phyloP scores from a whole-genome alignment of 257 asterid genomes.

The Gardenia jasminoides region DNA sequence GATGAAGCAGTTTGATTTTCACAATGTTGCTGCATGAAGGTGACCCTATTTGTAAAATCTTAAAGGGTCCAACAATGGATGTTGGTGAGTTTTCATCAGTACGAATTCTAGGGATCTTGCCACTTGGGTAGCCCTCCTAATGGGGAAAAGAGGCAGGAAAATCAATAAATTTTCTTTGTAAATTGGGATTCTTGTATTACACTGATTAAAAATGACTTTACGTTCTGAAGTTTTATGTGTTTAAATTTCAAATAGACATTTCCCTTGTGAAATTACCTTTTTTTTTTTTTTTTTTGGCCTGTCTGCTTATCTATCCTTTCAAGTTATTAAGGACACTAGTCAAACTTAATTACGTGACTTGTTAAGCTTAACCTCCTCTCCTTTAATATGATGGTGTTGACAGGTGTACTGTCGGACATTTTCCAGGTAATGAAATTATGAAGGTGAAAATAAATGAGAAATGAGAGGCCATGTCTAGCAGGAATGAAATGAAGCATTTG shows the following conservation, averaged over 20 bases:
- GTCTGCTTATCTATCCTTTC: no score
- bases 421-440: no score
- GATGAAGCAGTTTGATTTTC: neutral
- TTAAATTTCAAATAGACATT: no score
- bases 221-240: no score
- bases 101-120: neutral
- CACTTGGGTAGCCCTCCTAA: neutral
- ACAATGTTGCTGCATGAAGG: neutral
- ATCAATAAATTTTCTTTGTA: no score
- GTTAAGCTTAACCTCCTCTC: neutral
- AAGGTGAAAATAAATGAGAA: neutral
- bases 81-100: neutral
- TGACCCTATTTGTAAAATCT: no score
- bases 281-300: no score
- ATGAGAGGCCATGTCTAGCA: neutral
- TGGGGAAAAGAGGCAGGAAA: no score
- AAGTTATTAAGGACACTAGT: neutral
- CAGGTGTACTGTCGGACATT: neutral
- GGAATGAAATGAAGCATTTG: neutral
- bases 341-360: neutral
- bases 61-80: neutral
- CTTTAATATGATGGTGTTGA: neutral
- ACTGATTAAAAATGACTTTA: no score
- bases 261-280: no score
- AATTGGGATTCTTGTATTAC: no score